phyloP scores from a whole-genome alignment of 2,329 filamentous ascomycete species.

The Pestalotiopsis sp. region DNA sequence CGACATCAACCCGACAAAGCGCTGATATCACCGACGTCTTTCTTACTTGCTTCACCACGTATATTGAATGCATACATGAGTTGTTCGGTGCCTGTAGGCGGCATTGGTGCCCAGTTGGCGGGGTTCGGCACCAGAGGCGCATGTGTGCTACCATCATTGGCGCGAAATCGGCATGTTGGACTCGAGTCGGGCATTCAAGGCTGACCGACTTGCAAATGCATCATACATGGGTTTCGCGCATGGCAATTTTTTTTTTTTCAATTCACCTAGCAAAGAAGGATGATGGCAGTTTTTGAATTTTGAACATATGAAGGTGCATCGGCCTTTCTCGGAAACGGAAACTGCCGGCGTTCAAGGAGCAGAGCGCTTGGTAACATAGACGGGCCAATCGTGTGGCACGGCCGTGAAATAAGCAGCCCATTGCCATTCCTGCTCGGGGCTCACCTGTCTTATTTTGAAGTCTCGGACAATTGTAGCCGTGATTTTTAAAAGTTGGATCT shows the following conservation, averaged over 20 bases:
- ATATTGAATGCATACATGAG: not conserved
- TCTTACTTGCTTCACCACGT: not conserved
- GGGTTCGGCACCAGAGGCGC: not conserved
- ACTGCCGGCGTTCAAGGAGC: not conserved
- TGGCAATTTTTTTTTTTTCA: no score
- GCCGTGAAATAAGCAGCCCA: slow-evolving; percentile 16
- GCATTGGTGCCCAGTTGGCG: slow-evolving; percentile 2
- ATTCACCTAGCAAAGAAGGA: no score
- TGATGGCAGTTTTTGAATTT: no score
- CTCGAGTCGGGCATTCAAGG: not conserved
- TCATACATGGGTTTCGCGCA: no score
- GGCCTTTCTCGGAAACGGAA: no score
- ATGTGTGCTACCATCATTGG: not conserved
- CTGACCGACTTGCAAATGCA: not conserved
- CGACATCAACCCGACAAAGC: not conserved
- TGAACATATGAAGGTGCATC: no score
- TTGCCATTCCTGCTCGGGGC: slow-evolving; percentile 17
- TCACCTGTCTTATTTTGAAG: slow-evolving; percentile 19
- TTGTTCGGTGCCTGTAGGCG: not conserved
- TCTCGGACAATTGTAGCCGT: slow-evolving; percentile 19
- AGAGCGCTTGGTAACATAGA: slow-evolving; percentile 14
- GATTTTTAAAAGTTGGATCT: slow-evolving; percentile 19
- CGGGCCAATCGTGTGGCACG: slow-evolving; percentile 18
- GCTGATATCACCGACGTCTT: not conserved
- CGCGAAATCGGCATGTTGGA: not conserved